phyloP scores from a whole-genome alignment of 495 filamentous ascomycete genomes.

The Terfezia boudieri region DNA sequence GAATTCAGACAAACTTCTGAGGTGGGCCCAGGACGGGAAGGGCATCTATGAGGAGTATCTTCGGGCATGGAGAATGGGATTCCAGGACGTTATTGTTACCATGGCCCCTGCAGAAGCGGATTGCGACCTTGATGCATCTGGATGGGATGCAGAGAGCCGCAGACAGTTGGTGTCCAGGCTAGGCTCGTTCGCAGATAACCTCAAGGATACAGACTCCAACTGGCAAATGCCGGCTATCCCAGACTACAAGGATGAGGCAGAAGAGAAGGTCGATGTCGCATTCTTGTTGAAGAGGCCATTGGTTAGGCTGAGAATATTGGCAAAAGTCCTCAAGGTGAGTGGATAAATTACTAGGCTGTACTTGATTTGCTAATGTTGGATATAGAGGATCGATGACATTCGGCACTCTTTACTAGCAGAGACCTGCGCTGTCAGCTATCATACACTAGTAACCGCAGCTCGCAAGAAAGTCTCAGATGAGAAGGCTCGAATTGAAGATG shows the following conservation, averaged over 20 bases:
- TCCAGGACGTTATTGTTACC: slow-evolving; percentile 87
- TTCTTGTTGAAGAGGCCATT: slow-evolving; percentile 77
- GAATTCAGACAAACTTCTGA: slow-evolving; percentile 41
- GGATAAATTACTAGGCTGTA: background rate
- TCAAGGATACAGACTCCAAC: slow-evolving; percentile 15
- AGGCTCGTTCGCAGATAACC: background rate
- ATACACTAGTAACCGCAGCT: slow-evolving; percentile 52
- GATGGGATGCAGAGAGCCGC: slow-evolving; percentile 7
- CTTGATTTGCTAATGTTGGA: background rate
- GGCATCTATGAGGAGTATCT: slow-evolving; percentile 74
- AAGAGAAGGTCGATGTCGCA: slow-evolving; percentile 84
- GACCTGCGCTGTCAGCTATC: slow-evolving; percentile 33
- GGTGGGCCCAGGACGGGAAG: slow-evolving; percentile 58
- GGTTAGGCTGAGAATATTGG: slow-evolving; percentile 67
- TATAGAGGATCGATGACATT: slow-evolving; percentile 28
- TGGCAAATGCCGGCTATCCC: slow-evolving; percentile 23
- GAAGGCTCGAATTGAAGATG: slow-evolving; percentile 67
- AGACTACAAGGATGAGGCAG: slow-evolving; percentile 28
- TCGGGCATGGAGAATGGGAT: slow-evolving; percentile 75
- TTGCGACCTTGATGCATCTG: slow-evolving; percentile 1
- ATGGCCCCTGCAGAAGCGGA: slow-evolving; percentile 38
- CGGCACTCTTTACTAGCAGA: slow-evolving; percentile 36
- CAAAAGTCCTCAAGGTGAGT: slow-evolving; percentile 55
- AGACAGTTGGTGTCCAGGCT: slow-evolving; percentile 12
- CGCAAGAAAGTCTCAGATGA: slow-evolving; percentile 67